phyloP scores from a whole-genome alignment of 192 early-diverging fungal species.

The Linnemannia zychae region DNA sequence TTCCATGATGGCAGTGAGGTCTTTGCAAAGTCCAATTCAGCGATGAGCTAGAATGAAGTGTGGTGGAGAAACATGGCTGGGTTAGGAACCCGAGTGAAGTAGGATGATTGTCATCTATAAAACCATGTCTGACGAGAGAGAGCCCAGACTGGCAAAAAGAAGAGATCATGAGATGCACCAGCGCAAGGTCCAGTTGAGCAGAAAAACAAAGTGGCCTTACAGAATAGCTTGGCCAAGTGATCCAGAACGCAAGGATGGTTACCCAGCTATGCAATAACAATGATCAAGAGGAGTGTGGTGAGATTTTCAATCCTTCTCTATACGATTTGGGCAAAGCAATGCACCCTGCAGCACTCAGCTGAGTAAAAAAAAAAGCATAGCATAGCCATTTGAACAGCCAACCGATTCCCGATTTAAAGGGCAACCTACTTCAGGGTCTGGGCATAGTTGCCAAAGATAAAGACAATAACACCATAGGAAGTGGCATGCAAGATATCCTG shows the following conservation, averaged over 20 bases:
- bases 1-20: constrained; percentile 74
- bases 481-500: constrained; percentile 71
- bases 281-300: not conserved
- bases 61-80: constrained; percentile 38
- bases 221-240: constrained; percentile 55
- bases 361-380: too few relatives aligned
- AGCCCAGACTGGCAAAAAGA: not conserved
- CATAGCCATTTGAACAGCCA: too few relatives aligned
- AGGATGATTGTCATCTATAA: not conserved
- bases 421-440: constrained; percentile 70
- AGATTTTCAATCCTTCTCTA: not conserved
- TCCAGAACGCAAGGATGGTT: constrained; percentile 53
- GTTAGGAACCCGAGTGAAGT: not conserved
- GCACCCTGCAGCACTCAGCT: not conserved
- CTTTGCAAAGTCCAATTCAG: constrained; percentile 77
- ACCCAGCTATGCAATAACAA: constrained; percentile 31
- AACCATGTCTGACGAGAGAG: not conserved
- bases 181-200: constrained; percentile 2
- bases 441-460: constrained; percentile 84
- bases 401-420: too few relatives aligned
- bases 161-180: not conserved
- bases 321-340: not conserved
- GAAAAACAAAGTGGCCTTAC: constrained; percentile 17
- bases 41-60: constrained; percentile 57
- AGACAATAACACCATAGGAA: constrained; percentile 75